Conservation (phyloP, 169 alveolate species). For the Cryptosporidium parvum region DNA sequence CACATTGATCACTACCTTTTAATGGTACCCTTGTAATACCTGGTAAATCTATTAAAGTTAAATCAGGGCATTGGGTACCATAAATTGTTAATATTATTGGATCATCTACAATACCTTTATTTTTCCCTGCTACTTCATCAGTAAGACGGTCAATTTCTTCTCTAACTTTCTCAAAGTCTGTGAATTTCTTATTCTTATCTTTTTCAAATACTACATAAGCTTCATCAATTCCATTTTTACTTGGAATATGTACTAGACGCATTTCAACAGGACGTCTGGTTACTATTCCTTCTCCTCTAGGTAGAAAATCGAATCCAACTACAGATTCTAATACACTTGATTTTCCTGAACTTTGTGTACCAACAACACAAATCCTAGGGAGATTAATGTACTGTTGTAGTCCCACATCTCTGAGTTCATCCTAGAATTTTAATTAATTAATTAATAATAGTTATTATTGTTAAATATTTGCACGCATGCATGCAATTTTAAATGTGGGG, state of each 20-base stretch:
- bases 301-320: conserved; percentile 97
- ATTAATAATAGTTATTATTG: background rate
- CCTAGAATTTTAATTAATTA: conserved; percentile 72
- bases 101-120: conserved; percentile 95
- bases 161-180: conserved; percentile 93
- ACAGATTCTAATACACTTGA: conserved; percentile 96
- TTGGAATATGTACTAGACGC: conserved; percentile 89
- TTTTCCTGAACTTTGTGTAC: conserved; percentile 91
- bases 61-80: conserved; percentile 96
- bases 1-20: conserved; percentile 95
- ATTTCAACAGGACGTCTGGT: conserved; percentile 98
- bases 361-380: conserved; percentile 89
- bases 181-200: conserved; percentile 84
- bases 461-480: background rate
- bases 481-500: conserved; percentile 7
- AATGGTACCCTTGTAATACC: conserved; percentile 98
- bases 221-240: conserved; percentile 81
- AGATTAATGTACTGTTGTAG: conserved; percentile 92
- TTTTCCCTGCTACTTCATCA: conserved; percentile 92
- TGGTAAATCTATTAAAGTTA: conserved; percentile 98
- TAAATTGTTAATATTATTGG: conserved; percentile 96
- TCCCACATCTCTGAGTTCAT: conserved; percentile 93
- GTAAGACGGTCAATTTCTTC: conserved; percentile 90
- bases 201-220: conserved; percentile 85
- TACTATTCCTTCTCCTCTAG: conserved; percentile 98